Percentiles rank a stretch among this genome's conserved stretches.
Evolutionary conservation across 176 grass and related monocot genomes (phyloP).

Genomic region (Oryza officinalis): DNA sequence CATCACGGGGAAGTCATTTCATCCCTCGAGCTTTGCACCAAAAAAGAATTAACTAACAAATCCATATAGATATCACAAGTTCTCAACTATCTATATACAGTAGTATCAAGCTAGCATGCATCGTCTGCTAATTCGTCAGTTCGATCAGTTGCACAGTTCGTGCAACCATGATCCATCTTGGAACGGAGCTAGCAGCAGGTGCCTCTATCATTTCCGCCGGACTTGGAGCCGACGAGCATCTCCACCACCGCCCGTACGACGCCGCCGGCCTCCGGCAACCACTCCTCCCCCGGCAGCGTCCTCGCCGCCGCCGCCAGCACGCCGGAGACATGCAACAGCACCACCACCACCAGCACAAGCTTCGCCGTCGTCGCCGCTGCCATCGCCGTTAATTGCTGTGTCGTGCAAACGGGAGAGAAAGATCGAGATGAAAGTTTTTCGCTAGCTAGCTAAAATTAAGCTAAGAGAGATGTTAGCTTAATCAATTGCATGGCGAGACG

Average conservation of each 20-base stretch:
- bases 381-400: not conserved
- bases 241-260: not conserved
- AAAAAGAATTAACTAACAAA: too few relatives aligned
- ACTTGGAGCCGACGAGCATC: conserved; percentile 8
- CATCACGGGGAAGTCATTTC: too few relatives aligned
- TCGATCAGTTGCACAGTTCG: too few relatives aligned
- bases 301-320: conserved; percentile 11
- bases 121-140: too few relatives aligned
- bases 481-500: not conserved
- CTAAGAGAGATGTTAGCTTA: not conserved
- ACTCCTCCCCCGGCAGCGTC: conserved; percentile 23
- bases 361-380: not conserved
- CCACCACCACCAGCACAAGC: not conserved
- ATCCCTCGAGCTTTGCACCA: too few relatives aligned
- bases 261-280: not conserved
- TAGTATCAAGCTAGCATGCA: too few relatives aligned
- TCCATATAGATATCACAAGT: too few relatives aligned
- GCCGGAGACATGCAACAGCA: not conserved
- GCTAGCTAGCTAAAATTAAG: not conserved
- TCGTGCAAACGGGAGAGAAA: not conserved
- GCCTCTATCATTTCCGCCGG: not conserved
- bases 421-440: too few relatives aligned
- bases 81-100: too few relatives aligned
- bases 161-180: not conserved
- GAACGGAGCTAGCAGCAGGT: conserved; percentile 15